Base-by-base conservation (phyloP, 2,329 filamentous ascomycete species). In the Talaromyces sp. region DNA sequence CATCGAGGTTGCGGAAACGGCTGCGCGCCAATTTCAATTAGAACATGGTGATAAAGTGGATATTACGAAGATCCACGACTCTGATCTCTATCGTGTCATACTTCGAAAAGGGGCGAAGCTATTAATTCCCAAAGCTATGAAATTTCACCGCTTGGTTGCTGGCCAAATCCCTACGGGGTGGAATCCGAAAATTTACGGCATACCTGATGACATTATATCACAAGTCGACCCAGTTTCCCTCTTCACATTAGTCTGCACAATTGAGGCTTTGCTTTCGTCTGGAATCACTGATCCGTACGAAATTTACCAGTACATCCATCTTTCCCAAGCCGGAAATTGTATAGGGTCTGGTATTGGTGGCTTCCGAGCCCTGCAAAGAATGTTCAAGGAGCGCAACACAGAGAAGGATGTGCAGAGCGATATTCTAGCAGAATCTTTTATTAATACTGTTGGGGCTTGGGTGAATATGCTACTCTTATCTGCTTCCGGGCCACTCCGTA, bases 201-300 rank as follows among this genome's bases (percentile, higher is more conserved):
- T 99, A 63, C 93, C 94, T 2, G 95, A 98, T 64, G 95, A 99
- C 74, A 99, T 99, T 75, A 95, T 98, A 75, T 90, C 89, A 50
- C 95, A 99, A 75, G 95, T 99, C 66, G 95, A 99, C 72, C 94
- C 93, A 4, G 93, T 97, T 68, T 96, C 95, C 1, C 84, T 99
- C 55, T 99, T 91, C 74, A 91, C 97, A 31, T 89, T 99, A 50
- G 93, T 98, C 52, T 96, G 91, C 58, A 96, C 93, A 53, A 92
- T 90, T 1, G 95, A 99, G 78, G 88, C 92, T 63, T 87, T 99
- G 7, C 84, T 99, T 57, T 89, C 92, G 36, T 89, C 91, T 64
- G 95, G 95, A 87, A 94, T 99, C 75, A 98, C 95, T 28, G 95
- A 99, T 74, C 95, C 95, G 27, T 99, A 98, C 74, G 95, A 99